Evolutionary conservation across 2,329 filamentous ascomycete species (phyloP).

Genomic region (Diaporthe destruens): DNA sequence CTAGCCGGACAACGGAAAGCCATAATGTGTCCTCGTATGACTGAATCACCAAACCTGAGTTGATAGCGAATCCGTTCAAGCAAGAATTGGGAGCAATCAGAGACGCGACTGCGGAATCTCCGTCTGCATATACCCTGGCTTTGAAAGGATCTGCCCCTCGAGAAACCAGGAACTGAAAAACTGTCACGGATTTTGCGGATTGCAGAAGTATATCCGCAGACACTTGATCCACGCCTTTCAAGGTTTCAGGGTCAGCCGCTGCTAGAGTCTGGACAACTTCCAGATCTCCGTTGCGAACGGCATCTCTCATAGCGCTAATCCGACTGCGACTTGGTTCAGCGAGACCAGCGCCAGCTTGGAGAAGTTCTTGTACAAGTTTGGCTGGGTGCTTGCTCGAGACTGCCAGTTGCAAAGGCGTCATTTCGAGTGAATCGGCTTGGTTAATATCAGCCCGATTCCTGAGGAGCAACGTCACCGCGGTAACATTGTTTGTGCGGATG

Average conservation of each 20-base stretch:
- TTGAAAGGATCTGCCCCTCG: not conserved
- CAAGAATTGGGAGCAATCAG: rapidly evolving
- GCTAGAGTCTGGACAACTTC: not conserved
- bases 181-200: not conserved
- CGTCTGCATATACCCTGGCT: rapidly evolving
- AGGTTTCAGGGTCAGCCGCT: not conserved
- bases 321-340: not conserved
- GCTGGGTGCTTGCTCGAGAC: not conserved
- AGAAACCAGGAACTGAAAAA: not conserved
- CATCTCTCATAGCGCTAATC: rapidly evolving
- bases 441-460: not conserved
- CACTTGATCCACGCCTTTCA: not conserved
- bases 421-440: not conserved
- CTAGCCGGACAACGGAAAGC: rapidly evolving
- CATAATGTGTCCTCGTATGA: not conserved
- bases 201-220: rapidly evolving
- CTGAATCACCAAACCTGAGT: not conserved
- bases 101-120: rapidly evolving
- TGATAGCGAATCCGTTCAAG: not conserved
- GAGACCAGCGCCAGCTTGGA: not conserved
- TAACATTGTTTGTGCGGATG: rapidly evolving
- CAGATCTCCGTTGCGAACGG: not conserved
- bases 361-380: not conserved
- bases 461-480: not conserved
- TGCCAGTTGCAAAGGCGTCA: rapidly evolving